Base-by-base conservation (phyloP, 2,329 filamentous ascomycete genomes). In the Alternaria triticina region DNA sequence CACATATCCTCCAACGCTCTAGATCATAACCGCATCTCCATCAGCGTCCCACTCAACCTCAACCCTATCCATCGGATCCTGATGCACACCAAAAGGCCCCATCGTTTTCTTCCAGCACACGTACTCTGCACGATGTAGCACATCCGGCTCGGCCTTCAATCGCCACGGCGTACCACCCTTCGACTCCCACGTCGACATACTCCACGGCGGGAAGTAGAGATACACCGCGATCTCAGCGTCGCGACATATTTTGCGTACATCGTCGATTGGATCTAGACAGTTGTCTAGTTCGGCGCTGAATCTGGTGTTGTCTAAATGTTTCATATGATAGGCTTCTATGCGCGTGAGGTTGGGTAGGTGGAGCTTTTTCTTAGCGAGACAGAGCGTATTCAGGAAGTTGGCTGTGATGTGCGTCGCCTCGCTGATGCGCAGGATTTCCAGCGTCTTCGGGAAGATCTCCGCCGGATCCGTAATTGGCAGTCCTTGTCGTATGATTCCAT, bases 371-470 rank as follows among this genome's bases (percentile, higher is more conserved):
- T 64, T 68, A 8, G 47, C 62, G 11, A 30, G 20, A 43, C 67
- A 71, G 5, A 69, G 23, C 1, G 62, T 25, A 9, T 60, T 36
- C 1, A 72, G 11, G 30, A 70, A 66, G 3, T 44, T 30, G 6
- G 33, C 57, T 1, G 61, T 65, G 12, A 15, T 8, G 3, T 30
- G 13, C 3, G 47, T 64, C 4, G 61, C 66, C 28, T 70, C 68
- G n/a, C 59, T 70, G 22, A 72, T 68, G 6, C 58, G 57, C 13
- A 72, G 43, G 4, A 59, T 33, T 36, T 71, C 51, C 12, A 71
- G 43, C n/a, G 59, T 61, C 6, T n/a, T 33, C 2, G 70, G 65
- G 9, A 72, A 62, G 3, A 71, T 15, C 10, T 59, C 40, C 20
- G 25, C 13, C 1, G 68, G 64, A 17, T 66, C 55, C 3, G 45